phyloP scores from a whole-genome alignment of 164 flowering plant species.

The Echeveria elegans region DNA sequence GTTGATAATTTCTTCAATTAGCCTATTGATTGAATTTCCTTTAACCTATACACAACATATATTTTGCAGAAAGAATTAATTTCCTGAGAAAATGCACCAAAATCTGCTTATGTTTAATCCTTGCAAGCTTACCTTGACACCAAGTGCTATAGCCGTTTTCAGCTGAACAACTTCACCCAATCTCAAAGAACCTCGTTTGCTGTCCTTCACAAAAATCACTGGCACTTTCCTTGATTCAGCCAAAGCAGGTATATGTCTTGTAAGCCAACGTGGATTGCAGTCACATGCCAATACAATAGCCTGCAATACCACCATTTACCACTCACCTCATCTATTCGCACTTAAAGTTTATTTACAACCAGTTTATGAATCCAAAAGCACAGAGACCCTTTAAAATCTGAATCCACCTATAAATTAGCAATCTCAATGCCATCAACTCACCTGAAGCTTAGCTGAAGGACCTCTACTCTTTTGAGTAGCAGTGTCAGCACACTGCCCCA shows the following conservation, averaged over 20 bases:
- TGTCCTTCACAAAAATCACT: conserved; percentile 47
- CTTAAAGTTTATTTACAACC: too few relatives aligned
- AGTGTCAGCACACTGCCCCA: conserved; percentile 26
- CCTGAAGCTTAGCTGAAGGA: conserved; percentile 47
- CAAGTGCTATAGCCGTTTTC: conserved; percentile 85
- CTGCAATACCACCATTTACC: conserved; percentile 19
- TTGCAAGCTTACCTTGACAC: conserved; percentile 48
- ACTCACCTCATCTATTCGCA: neutral
- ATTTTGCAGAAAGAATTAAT: neutral
- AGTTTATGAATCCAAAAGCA: too few relatives aligned
- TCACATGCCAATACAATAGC: conserved; percentile 68
- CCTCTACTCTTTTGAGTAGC: conserved; percentile 5
- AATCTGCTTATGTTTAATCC: neutral
- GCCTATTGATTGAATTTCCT: conserved; percentile 9
- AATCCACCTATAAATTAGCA: too few relatives aligned
- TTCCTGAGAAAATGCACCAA: neutral
- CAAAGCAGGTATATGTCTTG: too few relatives aligned
- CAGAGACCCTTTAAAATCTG: too few relatives aligned
- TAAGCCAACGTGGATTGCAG: conserved; percentile 40
- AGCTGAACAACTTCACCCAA: conserved; percentile 67
- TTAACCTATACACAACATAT: neutral
- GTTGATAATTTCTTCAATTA: conserved; percentile 2
- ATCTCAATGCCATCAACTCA: neutral
- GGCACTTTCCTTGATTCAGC: conserved; percentile 23
- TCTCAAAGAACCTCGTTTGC: conserved; percentile 54